Evolutionary conservation across 306 rosid genomes (phyloP), one percentile per base, ranked within the genome.

Genomic region (Sophora flavescens): DNA sequence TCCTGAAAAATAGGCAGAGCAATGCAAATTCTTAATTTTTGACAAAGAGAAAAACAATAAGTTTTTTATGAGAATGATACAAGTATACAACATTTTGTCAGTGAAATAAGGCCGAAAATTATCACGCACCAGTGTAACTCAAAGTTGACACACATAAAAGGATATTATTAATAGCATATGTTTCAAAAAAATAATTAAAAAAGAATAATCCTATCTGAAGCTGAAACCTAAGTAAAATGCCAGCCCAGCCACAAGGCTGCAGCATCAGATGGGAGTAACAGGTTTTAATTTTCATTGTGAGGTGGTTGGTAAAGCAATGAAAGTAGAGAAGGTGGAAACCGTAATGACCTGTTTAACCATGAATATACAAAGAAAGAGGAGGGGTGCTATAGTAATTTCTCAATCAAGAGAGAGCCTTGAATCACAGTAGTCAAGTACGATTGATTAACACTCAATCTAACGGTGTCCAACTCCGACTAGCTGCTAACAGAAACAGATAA

Each of bases 1-100:
- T 88, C 85, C 96, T 93, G 82, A 17, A 56, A 67, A 78, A 6
- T 62, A 54, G 56, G 75, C 59, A 78, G 47, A 76, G 56, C 70
- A 54, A 72, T 69, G 22, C 61, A 66, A 82, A 71, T 9, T 44
- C 72, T 44, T 3, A 35, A 48, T 0, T 28, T 66, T 68, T 48
- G 16, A 11, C 6, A 10, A 48, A 9, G 42, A 68, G 35, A 30
- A 15, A 54, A 28, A 60, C 38, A 26, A 16, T 1, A 45, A 7
- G 22, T 8, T 36, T 26, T 28, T 10, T 9, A 76, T 15, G 6
- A 68, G 30, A 63, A 62, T 50, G 36, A 52, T 53, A 38, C 22
- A 22, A 22, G 22, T 22, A 22, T 22, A 22, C 12, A 71, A 66
- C 59, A 75, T 48, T 76, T 4, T 10, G 33, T 10, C 52, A 67